Conservation (phyloP, 352 stramenopile species). For the Globisporangium canariense region DNA sequence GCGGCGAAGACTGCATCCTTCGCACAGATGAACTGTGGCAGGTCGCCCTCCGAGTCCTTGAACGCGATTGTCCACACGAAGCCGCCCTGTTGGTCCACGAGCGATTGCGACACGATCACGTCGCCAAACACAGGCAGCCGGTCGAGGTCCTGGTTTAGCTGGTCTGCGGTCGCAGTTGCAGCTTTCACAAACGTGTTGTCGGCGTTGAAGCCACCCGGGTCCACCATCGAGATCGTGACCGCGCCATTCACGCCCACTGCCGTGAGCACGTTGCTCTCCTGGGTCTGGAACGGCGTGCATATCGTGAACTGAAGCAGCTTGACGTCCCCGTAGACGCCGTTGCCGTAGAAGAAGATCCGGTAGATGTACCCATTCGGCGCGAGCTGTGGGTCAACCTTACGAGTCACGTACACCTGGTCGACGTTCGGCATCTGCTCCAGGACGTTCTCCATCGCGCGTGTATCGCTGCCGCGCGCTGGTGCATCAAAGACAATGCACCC, state of each 20-base stretch:
- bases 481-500: constrained; percentile 66
- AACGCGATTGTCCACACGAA: constrained; percentile 80
- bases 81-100: constrained; percentile 61
- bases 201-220: constrained; percentile 44
- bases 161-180: constrained; percentile 29
- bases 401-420: constrained; percentile 74
- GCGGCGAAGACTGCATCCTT: constrained; percentile 38
- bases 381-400: constrained; percentile 23
- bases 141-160: constrained; percentile 46
- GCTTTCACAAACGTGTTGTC: constrained; percentile 56
- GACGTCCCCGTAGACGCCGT: constrained; percentile 46
- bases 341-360: constrained; percentile 72
- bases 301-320: constrained; percentile 17
- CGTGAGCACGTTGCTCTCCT: constrained; percentile 61
- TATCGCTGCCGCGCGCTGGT: constrained; percentile 31
- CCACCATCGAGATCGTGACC: constrained; percentile 36
- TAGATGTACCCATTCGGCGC: constrained; percentile 68
- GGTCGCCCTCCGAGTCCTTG: constrained; percentile 53
- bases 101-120: constrained; percentile 59
- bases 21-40: constrained; percentile 73
- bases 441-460: constrained; percentile 47
- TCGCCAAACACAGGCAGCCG: constrained; percentile 57
- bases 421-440: constrained; percentile 64
- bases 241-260: constrained; percentile 25
- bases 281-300: constrained; percentile 59